Evolutionary conservation across 441 rosid genomes (phyloP).

Genomic region (Gossypium laxum): DNA sequence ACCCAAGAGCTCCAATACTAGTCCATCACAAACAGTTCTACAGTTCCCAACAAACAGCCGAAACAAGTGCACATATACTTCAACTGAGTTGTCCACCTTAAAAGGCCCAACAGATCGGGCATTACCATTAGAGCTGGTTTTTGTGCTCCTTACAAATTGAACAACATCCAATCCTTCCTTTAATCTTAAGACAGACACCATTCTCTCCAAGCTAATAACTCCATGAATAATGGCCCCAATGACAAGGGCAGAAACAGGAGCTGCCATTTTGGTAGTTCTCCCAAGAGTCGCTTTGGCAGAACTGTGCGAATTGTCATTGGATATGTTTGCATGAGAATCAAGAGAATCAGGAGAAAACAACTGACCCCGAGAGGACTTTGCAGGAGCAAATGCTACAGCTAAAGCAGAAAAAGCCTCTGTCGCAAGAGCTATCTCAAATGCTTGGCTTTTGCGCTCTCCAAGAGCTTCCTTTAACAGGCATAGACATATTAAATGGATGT

Average conservation of each 20-base stretch:
- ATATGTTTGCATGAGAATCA: constrained; percentile 44
- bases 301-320: constrained; percentile 39
- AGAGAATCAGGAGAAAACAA: constrained; percentile 60
- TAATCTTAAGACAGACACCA: constrained; percentile 69
- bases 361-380: constrained; percentile 74
- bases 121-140: constrained; percentile 75
- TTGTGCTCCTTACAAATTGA: constrained; percentile 64
- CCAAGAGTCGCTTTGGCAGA: constrained; percentile 31
- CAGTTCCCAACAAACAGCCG: constrained; percentile 85
- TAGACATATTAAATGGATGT: constrained; percentile 66
- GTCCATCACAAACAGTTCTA: constrained; percentile 76
- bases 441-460: constrained; percentile 93
- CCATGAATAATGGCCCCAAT: constrained; percentile 84
- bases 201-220: constrained; percentile 86
- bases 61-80: constrained; percentile 83
- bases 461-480: constrained; percentile 86
- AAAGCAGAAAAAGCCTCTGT: constrained; percentile 80
- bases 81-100: constrained; percentile 58
- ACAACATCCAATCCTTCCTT: constrained; percentile 79
- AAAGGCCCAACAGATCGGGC: constrained; percentile 49
- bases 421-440: constrained; percentile 91
- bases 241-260: constrained; percentile 81
- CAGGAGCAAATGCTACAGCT: constrained; percentile 50
- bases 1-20: constrained; percentile 78
- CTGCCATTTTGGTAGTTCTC: constrained; percentile 51